Conservation (phyloP, 768 basidiomycete genomes). For the Mrakia frigida region DNA sequence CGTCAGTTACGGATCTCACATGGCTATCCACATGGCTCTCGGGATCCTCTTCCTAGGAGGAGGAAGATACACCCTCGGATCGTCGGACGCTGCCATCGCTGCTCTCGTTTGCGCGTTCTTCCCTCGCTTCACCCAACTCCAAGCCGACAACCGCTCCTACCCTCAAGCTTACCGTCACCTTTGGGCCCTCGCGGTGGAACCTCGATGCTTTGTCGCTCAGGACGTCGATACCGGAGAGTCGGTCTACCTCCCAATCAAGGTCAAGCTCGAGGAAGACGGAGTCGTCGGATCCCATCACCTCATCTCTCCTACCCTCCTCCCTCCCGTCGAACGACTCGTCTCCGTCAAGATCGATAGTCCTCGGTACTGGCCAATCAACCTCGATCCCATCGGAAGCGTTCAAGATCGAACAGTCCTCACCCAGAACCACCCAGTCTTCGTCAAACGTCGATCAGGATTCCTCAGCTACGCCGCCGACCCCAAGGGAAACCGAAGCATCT, state of each 20-base stretch:
- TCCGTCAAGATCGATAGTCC: slow-evolving; percentile 87
- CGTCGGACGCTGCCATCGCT: slow-evolving; percentile 84
- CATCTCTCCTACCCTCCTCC: slow-evolving; percentile 88
- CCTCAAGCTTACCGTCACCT: slow-evolving; percentile 89
- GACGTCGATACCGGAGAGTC: slow-evolving; percentile 89
- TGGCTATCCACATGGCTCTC: slow-evolving; percentile 81
- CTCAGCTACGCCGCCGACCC: slow-evolving; percentile 92
- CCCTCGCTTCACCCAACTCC: slow-evolving; percentile 71
- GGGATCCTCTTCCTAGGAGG: slow-evolving; percentile 90
- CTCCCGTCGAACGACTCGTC: slow-evolving; percentile 72
- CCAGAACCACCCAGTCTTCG: slow-evolving; percentile 74
- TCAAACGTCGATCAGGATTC: slow-evolving; percentile 87
- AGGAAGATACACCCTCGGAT: slow-evolving; percentile 85
- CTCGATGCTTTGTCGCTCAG: slow-evolving; percentile 80
- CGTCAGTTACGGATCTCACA: slow-evolving; percentile 69
- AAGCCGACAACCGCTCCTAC: slow-evolving; percentile 82
- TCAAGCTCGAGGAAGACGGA: slow-evolving; percentile 65
- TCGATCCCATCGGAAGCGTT: slow-evolving; percentile 51
- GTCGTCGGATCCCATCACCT: slow-evolving; percentile 60
- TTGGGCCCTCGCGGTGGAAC: slow-evolving; percentile 94
- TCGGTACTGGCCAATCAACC: slow-evolving; percentile 88
- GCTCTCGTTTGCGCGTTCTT: slow-evolving; percentile 86
- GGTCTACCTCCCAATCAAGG: slow-evolving; percentile 86
- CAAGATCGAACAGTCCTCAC: slow-evolving; percentile 65
- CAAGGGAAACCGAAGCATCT: slow-evolving; percentile 82